A percentile compares a stretch with the other conserved stretches of the same genome.
Conservation (phyloP, 305 asterid genomes). For the Ilex paraguariensis region DNA sequence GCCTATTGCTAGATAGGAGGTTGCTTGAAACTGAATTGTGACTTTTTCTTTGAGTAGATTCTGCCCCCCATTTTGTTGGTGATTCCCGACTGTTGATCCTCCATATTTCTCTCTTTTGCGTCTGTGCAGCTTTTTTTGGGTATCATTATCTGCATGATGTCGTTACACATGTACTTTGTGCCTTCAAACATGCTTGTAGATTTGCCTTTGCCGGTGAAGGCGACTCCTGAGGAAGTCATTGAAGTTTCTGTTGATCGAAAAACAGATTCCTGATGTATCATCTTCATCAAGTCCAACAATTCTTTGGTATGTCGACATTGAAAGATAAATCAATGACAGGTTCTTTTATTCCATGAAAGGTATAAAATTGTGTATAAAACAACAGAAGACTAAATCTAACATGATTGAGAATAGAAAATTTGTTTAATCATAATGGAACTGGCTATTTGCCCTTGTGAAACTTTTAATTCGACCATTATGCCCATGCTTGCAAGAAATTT, state of each 20-base stretch:
- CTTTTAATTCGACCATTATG: no score
- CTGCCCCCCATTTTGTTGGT: background rate
- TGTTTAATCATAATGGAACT: no score
- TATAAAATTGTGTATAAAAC: no score
- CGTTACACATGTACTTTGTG: constrained; percentile 91
- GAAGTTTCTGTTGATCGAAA: constrained; percentile 64
- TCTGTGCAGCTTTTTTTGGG: constrained; percentile 82
- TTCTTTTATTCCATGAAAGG: no score
- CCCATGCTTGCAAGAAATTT: no score
- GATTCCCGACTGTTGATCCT: background rate
- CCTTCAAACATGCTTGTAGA: constrained; percentile 82
- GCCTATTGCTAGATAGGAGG: no score
- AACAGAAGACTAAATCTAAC: no score
- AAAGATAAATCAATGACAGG: background rate
- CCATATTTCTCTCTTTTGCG: constrained; percentile 2
- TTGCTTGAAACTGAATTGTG: no score
- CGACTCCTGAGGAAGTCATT: constrained; percentile 40
- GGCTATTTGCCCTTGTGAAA: no score
- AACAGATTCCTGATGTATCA: constrained; percentile 42
- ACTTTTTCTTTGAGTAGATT: no score
- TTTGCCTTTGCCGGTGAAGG: constrained; percentile 55
- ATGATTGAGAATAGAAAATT: no score
- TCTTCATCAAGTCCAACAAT: constrained; percentile 13
- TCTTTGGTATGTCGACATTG: constrained; percentile 10
- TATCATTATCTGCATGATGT: constrained; percentile 86